A percentile compares a stretch with the other conserved stretches of the same genome.
Evolutionary conservation across 352 stramenopile species (phyloP).

Genomic region (Globisporangium recalcitrans): DNA sequence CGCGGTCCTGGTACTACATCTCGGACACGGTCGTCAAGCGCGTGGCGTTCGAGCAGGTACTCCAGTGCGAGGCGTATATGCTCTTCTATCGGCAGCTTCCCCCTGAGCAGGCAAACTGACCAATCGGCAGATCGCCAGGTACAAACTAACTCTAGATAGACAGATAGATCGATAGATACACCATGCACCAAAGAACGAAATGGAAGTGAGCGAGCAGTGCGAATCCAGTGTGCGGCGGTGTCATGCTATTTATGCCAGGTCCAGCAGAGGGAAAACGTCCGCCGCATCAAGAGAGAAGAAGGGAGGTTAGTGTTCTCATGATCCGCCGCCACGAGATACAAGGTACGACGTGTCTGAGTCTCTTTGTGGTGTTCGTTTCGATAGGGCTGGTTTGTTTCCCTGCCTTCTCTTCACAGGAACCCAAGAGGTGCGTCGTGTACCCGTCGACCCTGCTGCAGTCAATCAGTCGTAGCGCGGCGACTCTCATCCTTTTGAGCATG

Average conservation of each 20-base stretch:
- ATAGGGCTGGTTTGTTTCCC: neutral
- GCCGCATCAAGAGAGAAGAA: too few relatives aligned
- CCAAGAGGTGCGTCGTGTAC: neutral
- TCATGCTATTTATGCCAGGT: neutral
- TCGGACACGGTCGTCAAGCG: constrained; percentile 62
- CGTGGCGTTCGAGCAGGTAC: constrained; percentile 56
- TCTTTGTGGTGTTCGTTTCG: neutral
- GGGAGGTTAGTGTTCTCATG: neutral
- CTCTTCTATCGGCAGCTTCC: constrained; percentile 56
- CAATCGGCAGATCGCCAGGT: neutral
- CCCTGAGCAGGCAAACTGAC: neutral
- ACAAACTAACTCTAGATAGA: neutral
- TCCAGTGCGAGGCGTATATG: constrained; percentile 78
- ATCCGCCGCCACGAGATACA: neutral
- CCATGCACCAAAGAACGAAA: neutral
- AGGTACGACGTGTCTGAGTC: neutral
- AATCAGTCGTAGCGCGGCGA: neutral
- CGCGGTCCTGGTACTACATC: constrained; percentile 58
- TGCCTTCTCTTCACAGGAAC: neutral
- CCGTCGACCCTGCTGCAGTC: neutral
- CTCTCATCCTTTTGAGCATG: constrained; percentile 3
- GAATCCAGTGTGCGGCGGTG: too few relatives aligned
- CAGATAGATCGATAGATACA: neutral
- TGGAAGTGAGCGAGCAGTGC: neutral
- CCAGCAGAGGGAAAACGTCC: neutral